Evolutionary conservation across 768 basidiomycete genomes (phyloP), one percentile per base, ranked within the genome.

Genomic region (Boletus speciosus): DNA sequence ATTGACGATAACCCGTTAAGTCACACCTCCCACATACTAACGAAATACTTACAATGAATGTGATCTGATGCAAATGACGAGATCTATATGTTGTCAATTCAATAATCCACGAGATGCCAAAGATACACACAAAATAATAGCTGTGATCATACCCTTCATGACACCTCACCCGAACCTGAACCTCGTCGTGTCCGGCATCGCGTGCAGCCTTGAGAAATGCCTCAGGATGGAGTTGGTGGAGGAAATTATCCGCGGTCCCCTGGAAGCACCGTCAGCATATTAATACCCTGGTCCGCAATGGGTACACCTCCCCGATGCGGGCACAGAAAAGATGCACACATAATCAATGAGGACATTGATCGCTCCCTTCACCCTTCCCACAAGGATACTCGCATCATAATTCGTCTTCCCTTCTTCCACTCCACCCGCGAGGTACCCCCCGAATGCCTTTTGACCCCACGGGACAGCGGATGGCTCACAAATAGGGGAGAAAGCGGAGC

Each of bases 361-460:
- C 2, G 86, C 80, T 10, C 81, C 83, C 49, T 78, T 81, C 52
- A 73, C 72, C 64, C 75, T 80, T 37, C 79, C 65, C 47, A 99
- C 83, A 55, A 98, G 81, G 62, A 86, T 83, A 7, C 91, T 90
- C 19, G 97, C 90, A 67, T 98, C 97, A 64, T 95, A 91, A 53
- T 69, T 72, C 27, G 66, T 72, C 54, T 79, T 80, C 6, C 87
- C 96, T 72, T 97, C 93, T 54, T 85, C 78, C 42, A 85, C 58
- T 21, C 92, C 88, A 34, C 85, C 86, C 45, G 79, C 72, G 23
- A 98, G 81, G 73, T 96, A 98, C 15, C 92, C 91, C 3, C 63
- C 66, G 74, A 98, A 97, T 2, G 93, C 95, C 67, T 94, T 96
- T 65, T 86, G 77, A 23, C 96, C 96, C 96, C 96, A 98, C 2